Percentiles rank a stretch among this genome's conserved stretches.
These are phyloP conservation scores for Coemansia sp. DNA, from an alignment of 192 early-diverging fungal species.

Conservation along the genomic window DNA sequence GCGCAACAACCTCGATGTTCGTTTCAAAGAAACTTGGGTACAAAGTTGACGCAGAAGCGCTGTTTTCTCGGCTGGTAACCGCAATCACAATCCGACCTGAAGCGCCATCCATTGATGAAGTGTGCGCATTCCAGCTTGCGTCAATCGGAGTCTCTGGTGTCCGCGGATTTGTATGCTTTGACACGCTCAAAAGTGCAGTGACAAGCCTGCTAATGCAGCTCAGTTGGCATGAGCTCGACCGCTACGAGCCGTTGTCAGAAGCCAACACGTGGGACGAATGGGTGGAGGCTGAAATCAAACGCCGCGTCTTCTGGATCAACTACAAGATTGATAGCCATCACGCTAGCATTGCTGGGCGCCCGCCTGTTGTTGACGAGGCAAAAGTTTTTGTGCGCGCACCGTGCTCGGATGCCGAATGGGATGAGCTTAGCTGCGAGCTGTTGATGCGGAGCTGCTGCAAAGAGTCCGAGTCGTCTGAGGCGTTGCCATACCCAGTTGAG, in stretches of 20 bases:
- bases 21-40: conserved; percentile 11
- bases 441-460: conserved; percentile 11
- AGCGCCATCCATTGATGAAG: conserved; percentile 19
- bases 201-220: conserved; percentile 30
- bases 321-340: conserved; percentile 32
- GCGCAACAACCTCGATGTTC: conserved; percentile 21
- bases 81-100: conserved; percentile 10
- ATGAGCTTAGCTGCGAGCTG: conserved; percentile 21
- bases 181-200: conserved; percentile 22
- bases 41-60: conserved; percentile 7
- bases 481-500: conserved; percentile 4
- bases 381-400: conserved; percentile 15
- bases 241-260: conserved; percentile 3
- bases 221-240: conserved; percentile 39
- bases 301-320: conserved; percentile 37
- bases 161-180: conserved; percentile 14
- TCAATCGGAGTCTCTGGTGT: conserved; percentile 11
- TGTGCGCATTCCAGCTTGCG: conserved; percentile 34
- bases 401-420: conserved; percentile 37
- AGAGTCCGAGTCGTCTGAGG: conserved; percentile 7
- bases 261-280: conserved; percentile 32
- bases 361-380: conserved; percentile 13
- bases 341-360: conserved; percentile 13
- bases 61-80: conserved; percentile 16
- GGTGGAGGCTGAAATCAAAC: conserved; percentile 37